Evolutionary conservation across 2,329 filamentous ascomycete species (phyloP).

Genomic region (Ceratocystis variospora): DNA sequence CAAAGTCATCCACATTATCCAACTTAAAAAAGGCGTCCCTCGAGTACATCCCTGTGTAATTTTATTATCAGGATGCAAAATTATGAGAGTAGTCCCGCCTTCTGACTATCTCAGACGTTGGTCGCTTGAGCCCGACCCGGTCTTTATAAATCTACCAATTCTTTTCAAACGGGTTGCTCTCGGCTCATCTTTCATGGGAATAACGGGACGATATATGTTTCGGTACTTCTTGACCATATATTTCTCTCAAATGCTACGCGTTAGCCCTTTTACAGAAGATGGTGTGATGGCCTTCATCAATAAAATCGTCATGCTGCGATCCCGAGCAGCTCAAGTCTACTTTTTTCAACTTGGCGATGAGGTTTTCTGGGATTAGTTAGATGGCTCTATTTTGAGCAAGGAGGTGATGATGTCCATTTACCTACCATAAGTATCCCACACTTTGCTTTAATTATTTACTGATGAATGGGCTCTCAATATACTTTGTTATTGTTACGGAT

Average conservation of each 20-base stretch:
- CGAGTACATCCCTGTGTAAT: conserved; percentile 8
- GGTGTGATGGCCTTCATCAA: conserved; percentile 1
- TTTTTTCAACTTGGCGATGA: not conserved
- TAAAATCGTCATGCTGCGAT: not conserved
- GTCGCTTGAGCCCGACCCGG: not conserved
- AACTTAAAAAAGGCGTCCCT: not conserved
- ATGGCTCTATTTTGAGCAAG: not conserved
- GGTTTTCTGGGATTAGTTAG: not conserved
- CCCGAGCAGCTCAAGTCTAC: not conserved
- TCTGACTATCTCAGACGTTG: not conserved
- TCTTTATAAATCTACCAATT: not conserved
- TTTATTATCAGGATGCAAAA: not conserved
- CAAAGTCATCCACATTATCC: conserved; percentile 6
- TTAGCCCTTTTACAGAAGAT: not conserved
- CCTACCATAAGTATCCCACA: no score
- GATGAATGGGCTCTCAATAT: not conserved
- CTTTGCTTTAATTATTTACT: no score
- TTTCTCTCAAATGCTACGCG: not conserved
- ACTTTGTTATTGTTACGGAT: not conserved
- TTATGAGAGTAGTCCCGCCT: conserved; percentile 6
- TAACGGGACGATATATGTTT: conserved; percentile 1
- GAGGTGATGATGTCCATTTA: no score
- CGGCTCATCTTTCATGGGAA: not conserved
- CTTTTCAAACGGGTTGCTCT: conserved; percentile 10
- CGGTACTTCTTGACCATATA: conserved; percentile 7